Base-by-base conservation (phyloP, 805 yeast genomes). In the Candida schatavii region DNA sequence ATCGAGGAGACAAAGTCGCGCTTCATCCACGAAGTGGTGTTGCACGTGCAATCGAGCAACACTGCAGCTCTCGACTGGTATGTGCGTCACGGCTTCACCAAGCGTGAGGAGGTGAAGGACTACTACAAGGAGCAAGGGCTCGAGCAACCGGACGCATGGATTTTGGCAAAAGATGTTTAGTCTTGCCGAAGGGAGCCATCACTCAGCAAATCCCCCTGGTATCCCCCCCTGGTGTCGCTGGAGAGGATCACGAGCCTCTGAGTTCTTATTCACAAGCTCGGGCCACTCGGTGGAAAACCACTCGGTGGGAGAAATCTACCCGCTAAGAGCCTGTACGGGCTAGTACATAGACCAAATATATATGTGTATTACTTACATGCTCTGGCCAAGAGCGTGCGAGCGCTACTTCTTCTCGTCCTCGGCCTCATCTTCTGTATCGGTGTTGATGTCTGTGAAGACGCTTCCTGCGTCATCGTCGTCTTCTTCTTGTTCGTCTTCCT, bases 1-100 rank as follows among this genome's bases (percentile, higher is more conserved):
- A 73, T 78, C 23, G 75, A 76, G 25, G 70, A 79, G 42, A 80
- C 89, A 3, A 74, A 74, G 48, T 64, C 61, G 45, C 64, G 75
- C 46, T 81, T 70, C 50, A 64, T 83, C 22, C 81, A 74, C 49
- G 75, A 74, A 41, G 63, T 82, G 3, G 63, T 68, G 11, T 63
- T 74, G 10, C 85, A 81, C 51, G 83, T 78, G 6, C 78, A 78
- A 64, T 59, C 61, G 0, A 66, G 60, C 20, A 69, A 75, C 50
- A 51, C 47, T 10, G 57, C 59, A 5, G 75, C 72, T 3, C 50
- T 75, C 20, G 66, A 59, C 25, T 81, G 84, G 83, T 81, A 78
- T 49, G 49, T 60, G 47, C 62, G 61, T 26, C 55, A 68, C 27
- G 86, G 85, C 1, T 81, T 81, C 46, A 55, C 37, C 4, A 56